Evolutionary conservation across 2,329 filamentous ascomycete genomes (phyloP).

Genomic region (Malbranchea cinnamomea): DNA sequence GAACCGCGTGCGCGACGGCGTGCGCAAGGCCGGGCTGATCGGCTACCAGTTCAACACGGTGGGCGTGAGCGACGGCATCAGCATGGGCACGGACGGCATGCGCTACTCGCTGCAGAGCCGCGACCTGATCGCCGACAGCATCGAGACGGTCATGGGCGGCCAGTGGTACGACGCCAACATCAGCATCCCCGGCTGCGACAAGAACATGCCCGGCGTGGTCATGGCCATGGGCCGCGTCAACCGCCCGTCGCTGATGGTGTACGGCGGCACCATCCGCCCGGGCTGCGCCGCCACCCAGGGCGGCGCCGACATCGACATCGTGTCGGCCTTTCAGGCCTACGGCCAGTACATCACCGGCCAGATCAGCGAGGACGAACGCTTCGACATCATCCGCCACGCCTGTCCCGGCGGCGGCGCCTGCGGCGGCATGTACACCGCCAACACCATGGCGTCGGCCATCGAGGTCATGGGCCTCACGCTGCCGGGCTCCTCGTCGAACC

Average conservation of each 20-base stretch:
- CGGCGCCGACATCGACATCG: slow-evolving; percentile 70
- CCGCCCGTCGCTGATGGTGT: slow-evolving; percentile 91
- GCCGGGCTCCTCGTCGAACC: slow-evolving; percentile 68
- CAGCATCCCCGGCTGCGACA: slow-evolving; percentile 93
- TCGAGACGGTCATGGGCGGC: slow-evolving; percentile 97
- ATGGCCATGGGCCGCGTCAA: slow-evolving; percentile 94
- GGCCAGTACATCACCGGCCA: slow-evolving; percentile 86
- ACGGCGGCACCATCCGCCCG: slow-evolving; percentile 85
- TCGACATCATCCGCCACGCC: slow-evolving; percentile 86
- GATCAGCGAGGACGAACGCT: slow-evolving; percentile 79
- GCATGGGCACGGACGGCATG: slow-evolving; percentile 97
- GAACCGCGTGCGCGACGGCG: slow-evolving; percentile 57
- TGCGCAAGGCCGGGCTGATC: slow-evolving; percentile 62
- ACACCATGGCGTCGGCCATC: slow-evolving; percentile 62
- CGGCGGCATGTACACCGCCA: slow-evolving; percentile 72
- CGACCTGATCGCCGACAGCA: slow-evolving; percentile 93
- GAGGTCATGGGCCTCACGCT: slow-evolving; percentile 63
- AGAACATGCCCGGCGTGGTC: slow-evolving; percentile 93
- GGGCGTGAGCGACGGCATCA: slow-evolving; percentile 92
- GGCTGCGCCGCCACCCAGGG: slow-evolving; percentile 67
- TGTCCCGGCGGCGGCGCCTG: slow-evolving; percentile 75
- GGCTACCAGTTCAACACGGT: slow-evolving; percentile 99
- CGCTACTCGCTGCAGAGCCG: slow-evolving; percentile 85
- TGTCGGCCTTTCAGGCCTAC: slow-evolving; percentile 96
- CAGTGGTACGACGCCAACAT: slow-evolving; percentile 99